Conservation (phyloP, 371 early-diverging fungal species). For the Dichotomocladium elegans region DNA sequence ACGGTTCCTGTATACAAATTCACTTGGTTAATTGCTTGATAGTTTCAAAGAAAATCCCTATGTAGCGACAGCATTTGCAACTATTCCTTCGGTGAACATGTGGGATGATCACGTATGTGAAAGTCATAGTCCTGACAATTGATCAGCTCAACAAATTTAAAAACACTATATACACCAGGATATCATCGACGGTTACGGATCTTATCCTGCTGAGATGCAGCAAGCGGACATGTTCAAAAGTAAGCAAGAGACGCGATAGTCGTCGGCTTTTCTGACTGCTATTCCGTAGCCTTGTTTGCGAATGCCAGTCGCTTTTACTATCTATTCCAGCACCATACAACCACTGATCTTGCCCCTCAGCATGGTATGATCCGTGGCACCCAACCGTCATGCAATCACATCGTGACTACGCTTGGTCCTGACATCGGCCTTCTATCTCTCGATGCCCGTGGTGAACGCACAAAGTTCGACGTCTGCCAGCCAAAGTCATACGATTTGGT, state of each 20-base stretch:
- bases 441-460: constrained; percentile 81
- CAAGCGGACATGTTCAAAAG: constrained; percentile 43
- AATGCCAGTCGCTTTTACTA: constrained; percentile 77
- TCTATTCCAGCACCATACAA: constrained; percentile 84
- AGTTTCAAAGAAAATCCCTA: constrained; percentile 37
- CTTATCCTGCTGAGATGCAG: constrained; percentile 80
- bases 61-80: constrained; percentile 61
- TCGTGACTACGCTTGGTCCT: constrained; percentile 62
- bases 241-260: neutral
- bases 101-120: constrained; percentile 76
- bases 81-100: constrained; percentile 73
- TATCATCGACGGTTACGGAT: constrained; percentile 77
- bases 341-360: constrained; percentile 45
- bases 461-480: constrained; percentile 58
- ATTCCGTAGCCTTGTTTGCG: constrained; percentile 21
- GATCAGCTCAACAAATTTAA: neutral
- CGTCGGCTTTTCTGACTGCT: neutral
- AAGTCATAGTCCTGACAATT: neutral
- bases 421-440: constrained; percentile 60
- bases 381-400: constrained; percentile 21
- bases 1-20: neutral
- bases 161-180: constrained; percentile 14
- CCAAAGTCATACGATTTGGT: constrained; percentile 61
- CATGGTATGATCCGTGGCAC: constrained; percentile 50
- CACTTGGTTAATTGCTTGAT: neutral